phyloP scores from a whole-genome alignment of 2,329 filamentous ascomycete genomes.

The Fusarium citri region DNA sequence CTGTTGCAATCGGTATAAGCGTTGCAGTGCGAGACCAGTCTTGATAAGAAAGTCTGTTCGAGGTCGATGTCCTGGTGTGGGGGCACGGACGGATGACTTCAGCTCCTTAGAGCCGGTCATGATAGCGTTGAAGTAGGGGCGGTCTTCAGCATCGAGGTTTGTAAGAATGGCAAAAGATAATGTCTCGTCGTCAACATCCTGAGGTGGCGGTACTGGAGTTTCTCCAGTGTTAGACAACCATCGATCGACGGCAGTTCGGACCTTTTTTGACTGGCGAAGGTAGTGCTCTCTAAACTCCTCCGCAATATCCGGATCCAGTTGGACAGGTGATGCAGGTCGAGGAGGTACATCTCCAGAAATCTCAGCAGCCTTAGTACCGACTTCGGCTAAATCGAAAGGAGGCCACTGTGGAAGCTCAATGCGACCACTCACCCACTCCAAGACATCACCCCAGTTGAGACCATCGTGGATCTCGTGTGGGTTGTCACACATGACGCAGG shows the following conservation, averaged over 20 bases:
- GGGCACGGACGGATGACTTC: constrained; percentile 69
- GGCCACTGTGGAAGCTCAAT: constrained; percentile 90
- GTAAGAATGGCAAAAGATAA: constrained; percentile 93
- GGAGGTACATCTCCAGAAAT: constrained; percentile 69
- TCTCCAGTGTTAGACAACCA: constrained; percentile 88
- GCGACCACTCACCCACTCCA: constrained; percentile 91
- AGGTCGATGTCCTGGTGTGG: constrained; percentile 74
- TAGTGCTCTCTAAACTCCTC: constrained; percentile 95
- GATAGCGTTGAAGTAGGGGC: constrained; percentile 85
- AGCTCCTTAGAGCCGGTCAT: constrained; percentile 71
- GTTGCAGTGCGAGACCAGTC: constrained; percentile 81
- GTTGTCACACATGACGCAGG: constrained; percentile 83
- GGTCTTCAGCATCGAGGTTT: constrained; percentile 79
- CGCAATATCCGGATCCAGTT: constrained; percentile 93
- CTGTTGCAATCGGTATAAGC: constrained; percentile 80
- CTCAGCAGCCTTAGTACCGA: constrained; percentile 71
- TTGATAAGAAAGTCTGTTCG: constrained; percentile 81
- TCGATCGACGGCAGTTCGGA: constrained; percentile 87
- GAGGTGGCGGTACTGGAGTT: constrained; percentile 77
- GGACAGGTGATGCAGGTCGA: constrained; percentile 70
- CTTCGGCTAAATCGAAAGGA: constrained; percentile 78
- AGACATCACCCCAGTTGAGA: constrained; percentile 93
- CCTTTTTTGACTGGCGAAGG: constrained; percentile 90
- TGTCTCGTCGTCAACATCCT: constrained; percentile 94
- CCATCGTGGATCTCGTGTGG: constrained; percentile 73